Conservation (phyloP, 2,329 filamentous ascomycete species). For the Alternaria angustiovoidea region DNA sequence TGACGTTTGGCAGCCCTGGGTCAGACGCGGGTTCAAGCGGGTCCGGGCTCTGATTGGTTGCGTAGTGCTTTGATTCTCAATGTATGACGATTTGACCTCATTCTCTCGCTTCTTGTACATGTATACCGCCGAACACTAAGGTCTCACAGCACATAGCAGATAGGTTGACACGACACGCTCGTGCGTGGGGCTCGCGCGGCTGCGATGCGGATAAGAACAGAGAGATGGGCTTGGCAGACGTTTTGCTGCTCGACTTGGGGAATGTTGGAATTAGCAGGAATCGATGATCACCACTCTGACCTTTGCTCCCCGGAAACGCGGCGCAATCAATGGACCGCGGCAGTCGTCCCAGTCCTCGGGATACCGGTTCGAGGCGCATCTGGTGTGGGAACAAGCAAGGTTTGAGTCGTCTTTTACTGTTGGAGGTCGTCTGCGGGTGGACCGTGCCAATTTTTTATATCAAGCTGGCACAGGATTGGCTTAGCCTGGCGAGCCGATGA, state of each 20-base stretch:
- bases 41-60: constrained; percentile 23
- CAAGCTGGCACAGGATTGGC: constrained; percentile 17
- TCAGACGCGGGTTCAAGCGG: constrained; percentile 7
- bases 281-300: background rate
- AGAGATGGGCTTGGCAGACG: constrained; percentile 3
- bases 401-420: constrained; percentile 5
- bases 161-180: background rate
- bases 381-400: constrained; percentile 16
- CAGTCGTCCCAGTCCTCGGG: constrained; percentile 3
- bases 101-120: constrained; percentile 15
- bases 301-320: background rate
- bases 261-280: background rate
- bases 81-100: constrained; percentile 42
- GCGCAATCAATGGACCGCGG: constrained; percentile 2
- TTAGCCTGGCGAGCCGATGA: constrained; percentile 21
- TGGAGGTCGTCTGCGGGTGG: constrained; percentile 5
- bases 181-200: constrained; percentile 4
- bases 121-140: constrained; percentile 1
- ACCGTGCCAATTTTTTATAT: constrained; percentile 16
- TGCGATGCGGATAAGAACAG: background rate
- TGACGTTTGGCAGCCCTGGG: constrained; percentile 14
- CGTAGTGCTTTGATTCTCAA: constrained; percentile 15
- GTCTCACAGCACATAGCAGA: background rate
- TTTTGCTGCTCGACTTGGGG: background rate
- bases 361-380: constrained; percentile 10